Percentiles rank a stretch among this genome's conserved stretches.
Evolutionary conservation across 2,329 filamentous ascomycete species (phyloP).

Genomic region (Diaporthe ilicicola): DNA sequence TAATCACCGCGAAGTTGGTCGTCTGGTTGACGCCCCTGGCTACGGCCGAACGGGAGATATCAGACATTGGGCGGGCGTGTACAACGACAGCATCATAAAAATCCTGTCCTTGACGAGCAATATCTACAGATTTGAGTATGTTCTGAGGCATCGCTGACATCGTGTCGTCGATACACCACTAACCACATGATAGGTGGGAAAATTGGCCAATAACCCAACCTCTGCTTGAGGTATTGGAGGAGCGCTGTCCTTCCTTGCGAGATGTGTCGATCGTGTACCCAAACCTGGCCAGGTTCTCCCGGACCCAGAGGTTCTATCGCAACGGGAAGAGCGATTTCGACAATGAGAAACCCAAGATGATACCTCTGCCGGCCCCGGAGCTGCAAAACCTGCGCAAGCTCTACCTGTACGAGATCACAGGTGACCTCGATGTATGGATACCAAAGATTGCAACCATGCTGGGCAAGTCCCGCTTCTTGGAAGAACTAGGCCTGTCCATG

Average conservation of each 20-base stretch:
- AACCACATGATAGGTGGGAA: constrained; percentile 15
- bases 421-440: constrained; percentile 21
- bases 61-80: constrained; percentile 19
- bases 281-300: background rate
- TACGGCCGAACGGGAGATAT: constrained; percentile 24
- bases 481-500: constrained; percentile 26
- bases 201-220: constrained; percentile 24
- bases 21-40: constrained; percentile 14
- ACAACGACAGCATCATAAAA: constrained; percentile 18
- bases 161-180: background rate
- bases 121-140: constrained; percentile 21
- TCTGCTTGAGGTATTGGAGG: constrained; percentile 5
- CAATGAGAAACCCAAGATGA: background rate
- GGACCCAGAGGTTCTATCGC: constrained; percentile 13
- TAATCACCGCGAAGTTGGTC: constrained; percentile 22
- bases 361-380: constrained; percentile 9
- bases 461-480: background rate
- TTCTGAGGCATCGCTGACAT: rapidly evolving
- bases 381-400: constrained; percentile 27
- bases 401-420: constrained; percentile 25
- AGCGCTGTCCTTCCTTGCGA: constrained; percentile 10
- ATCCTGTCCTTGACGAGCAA: background rate
- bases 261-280: constrained; percentile 24
- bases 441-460: constrained; percentile 22
- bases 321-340: background rate